Conservation (phyloP, 108 stramenopile genomes). For the Schizochytrium sp. region DNA sequence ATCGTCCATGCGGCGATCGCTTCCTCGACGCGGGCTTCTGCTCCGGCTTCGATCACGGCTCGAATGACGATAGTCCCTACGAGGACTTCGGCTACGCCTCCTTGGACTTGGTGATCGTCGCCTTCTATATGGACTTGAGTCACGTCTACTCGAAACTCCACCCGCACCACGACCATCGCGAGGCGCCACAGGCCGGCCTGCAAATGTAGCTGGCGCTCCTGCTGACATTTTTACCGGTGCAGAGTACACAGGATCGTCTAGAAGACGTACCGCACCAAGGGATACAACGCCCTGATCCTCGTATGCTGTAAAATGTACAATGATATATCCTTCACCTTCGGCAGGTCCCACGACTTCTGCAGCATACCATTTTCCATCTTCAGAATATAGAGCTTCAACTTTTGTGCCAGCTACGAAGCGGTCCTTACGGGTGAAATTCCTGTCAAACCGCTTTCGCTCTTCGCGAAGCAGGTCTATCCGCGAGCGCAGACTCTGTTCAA, state of each 20-base stretch:
- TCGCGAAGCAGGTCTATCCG: background rate
- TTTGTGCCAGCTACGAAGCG: slow-evolving; percentile 18
- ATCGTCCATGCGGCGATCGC: no score
- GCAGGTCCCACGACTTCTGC: background rate
- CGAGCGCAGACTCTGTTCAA: background rate
- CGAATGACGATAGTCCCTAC: no score
- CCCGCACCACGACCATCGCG: no score
- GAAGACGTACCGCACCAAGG: background rate
- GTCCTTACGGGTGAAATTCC: background rate
- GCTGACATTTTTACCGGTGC: no score
- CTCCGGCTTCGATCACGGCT: no score
- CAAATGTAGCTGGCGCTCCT: no score
- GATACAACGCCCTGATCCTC: slow-evolving; percentile 14
- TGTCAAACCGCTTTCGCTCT: background rate
- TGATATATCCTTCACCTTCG: background rate
- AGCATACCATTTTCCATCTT: slow-evolving; percentile 31
- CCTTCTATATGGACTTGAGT: no score
- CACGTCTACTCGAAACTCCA: no score
- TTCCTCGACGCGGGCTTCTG: no score
- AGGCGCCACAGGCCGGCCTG: no score
- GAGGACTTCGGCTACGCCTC: no score
- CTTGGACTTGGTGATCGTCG: no score
- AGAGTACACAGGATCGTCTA: background rate
- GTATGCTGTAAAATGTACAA: slow-evolving; percentile 34
- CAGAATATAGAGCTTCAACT: background rate